Evolutionary conservation across 768 basidiomycete species (phyloP).

Genomic region (Asterophora lycoperdoides): DNA sequence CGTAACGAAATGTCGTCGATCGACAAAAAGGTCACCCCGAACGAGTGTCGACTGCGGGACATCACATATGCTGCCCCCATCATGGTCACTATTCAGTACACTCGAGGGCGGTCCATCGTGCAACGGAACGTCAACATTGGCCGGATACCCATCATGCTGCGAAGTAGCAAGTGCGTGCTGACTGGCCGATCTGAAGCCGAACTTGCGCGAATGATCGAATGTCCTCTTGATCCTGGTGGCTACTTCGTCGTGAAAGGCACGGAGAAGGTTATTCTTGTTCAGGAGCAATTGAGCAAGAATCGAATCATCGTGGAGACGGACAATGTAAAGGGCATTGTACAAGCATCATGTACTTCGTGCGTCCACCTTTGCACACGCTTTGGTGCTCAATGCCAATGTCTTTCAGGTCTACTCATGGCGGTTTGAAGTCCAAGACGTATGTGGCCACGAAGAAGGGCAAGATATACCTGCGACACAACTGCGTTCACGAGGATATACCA

Average conservation of each 20-base stretch:
- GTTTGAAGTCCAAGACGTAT: slow-evolving; percentile 95
- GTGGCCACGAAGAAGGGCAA: slow-evolving; percentile 92
- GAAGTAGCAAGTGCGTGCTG: slow-evolving; percentile 92
- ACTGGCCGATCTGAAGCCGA: slow-evolving; percentile 72
- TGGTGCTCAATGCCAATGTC: not conserved
- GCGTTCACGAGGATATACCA: slow-evolving; percentile 94
- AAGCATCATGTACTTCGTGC: slow-evolving; percentile 94
- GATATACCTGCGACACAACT: slow-evolving; percentile 97
- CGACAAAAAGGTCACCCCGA: slow-evolving; percentile 85
- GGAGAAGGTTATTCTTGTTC: slow-evolving; percentile 98
- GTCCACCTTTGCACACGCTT: slow-evolving; percentile 27
- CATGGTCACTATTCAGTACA: slow-evolving; percentile 92
- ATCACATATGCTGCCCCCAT: slow-evolving; percentile 93
- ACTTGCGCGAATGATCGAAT: slow-evolving; percentile 93
- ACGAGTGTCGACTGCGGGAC: slow-evolving; percentile 95
- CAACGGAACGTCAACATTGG: slow-evolving; percentile 87
- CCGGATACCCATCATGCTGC: slow-evolving; percentile 91
- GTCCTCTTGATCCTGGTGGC: slow-evolving; percentile 97
- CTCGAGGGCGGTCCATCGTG: slow-evolving; percentile 85
- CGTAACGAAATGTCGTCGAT: slow-evolving; percentile 78
- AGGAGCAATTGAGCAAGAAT: slow-evolving; percentile 98
- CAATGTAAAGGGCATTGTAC: slow-evolving; percentile 80
- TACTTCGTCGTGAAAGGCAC: slow-evolving; percentile 99
- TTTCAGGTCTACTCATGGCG: slow-evolving; percentile 71
- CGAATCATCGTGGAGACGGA: slow-evolving; percentile 98